Evolutionary conservation across 306 rosid genomes (phyloP).

Genomic region (Prunus salicina): DNA sequence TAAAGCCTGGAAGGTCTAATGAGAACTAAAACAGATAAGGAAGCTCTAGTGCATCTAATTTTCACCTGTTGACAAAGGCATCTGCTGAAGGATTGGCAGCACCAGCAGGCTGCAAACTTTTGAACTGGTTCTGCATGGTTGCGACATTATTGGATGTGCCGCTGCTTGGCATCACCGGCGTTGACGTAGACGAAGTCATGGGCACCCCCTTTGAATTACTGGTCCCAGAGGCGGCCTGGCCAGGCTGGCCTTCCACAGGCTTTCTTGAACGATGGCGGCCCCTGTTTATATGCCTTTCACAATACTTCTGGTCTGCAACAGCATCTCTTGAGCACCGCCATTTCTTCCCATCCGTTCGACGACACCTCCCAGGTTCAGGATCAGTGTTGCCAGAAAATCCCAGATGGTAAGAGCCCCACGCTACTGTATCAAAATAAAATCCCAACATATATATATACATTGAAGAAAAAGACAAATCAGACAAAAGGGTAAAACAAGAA

Average conservation of each 20-base stretch:
- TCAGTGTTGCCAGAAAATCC: constrained; percentile 44
- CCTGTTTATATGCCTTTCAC: constrained; percentile 58
- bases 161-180: constrained; percentile 22
- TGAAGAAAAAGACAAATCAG: constrained; percentile 5
- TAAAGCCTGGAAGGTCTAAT: constrained; percentile 1
- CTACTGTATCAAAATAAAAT: constrained; percentile 16
- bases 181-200: constrained; percentile 22
- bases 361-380: constrained; percentile 67
- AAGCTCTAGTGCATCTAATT: background rate
- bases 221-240: constrained; percentile 44
- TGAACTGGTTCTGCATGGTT: constrained; percentile 27
- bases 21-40: constrained; percentile 16
- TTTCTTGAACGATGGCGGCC: constrained; percentile 75
- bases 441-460: background rate
- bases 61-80: constrained; percentile 40
- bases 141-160: constrained; percentile 25
- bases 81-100: constrained; percentile 26
- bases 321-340: constrained; percentile 71
- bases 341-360: constrained; percentile 59
- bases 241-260: constrained; percentile 71
- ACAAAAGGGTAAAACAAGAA: constrained; percentile 8
- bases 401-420: constrained; percentile 54
- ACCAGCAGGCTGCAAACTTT: constrained; percentile 34
- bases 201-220: constrained; percentile 27
- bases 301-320: constrained; percentile 56